Evolutionary conservation across 345 rosid genomes (phyloP).

Genomic region (Acer yangbiense): DNA sequence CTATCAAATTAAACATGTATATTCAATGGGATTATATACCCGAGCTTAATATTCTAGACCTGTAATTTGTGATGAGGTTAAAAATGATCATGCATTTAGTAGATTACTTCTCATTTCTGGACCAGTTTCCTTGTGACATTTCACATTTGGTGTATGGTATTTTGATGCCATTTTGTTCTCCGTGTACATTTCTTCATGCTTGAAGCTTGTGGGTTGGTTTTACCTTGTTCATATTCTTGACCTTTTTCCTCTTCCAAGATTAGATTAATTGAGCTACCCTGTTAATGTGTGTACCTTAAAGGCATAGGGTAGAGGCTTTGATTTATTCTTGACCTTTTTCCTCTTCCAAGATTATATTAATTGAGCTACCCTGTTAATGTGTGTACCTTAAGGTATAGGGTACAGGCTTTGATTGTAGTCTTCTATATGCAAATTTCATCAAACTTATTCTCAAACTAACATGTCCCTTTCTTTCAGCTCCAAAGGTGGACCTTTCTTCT

Average conservation of each 20-base stretch:
- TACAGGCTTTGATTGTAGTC: neutral
- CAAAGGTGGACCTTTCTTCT: slow-evolving; percentile 39
- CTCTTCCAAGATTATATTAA: neutral
- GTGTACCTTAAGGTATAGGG: slow-evolving; percentile 1
- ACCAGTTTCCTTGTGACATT: neutral
- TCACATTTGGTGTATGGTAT: neutral
- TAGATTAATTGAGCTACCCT: neutral
- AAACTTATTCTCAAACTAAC: slow-evolving; percentile 8
- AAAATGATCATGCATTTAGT: neutral
- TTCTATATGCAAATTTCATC: neutral
- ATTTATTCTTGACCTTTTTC: neutral
- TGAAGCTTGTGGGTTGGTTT: slow-evolving; percentile 1
- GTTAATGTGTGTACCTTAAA: neutral
- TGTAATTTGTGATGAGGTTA: neutral
- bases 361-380: slow-evolving; percentile 3
- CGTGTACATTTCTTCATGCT: neutral
- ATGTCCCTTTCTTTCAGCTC: slow-evolving; percentile 39
- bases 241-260: neutral
- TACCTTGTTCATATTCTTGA: neutral
- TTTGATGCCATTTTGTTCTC: neutral
- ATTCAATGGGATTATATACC: neutral
- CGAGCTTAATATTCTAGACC: neutral
- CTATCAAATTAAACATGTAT: neutral
- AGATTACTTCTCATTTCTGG: slow-evolving; percentile 2
- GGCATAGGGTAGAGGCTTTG: neutral